Evolutionary conservation across 1,139 yeast species (phyloP).

Genomic region (Kazachstania sp.): DNA sequence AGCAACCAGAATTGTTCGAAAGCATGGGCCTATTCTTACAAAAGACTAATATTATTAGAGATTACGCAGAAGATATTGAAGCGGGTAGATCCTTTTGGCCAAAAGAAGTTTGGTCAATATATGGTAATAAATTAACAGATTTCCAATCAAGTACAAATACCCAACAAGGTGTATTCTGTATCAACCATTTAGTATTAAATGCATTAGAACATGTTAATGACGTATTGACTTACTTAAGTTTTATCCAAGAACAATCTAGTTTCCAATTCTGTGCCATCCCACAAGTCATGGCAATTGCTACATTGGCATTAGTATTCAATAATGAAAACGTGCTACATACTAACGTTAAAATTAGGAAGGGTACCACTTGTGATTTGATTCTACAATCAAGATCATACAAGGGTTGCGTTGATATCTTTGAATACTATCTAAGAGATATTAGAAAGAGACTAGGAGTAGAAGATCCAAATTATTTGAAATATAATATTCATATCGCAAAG

Average conservation of each 20-base stretch:
- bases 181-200: slow-evolving; percentile 73
- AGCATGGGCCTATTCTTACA: slow-evolving; percentile 87
- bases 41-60: slow-evolving; percentile 83
- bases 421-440: slow-evolving; percentile 61
- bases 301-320: slow-evolving; percentile 76
- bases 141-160: slow-evolving; percentile 44
- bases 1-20: slow-evolving; percentile 42
- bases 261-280: slow-evolving; percentile 96
- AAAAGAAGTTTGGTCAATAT: slow-evolving; percentile 79
- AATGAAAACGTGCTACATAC: slow-evolving; percentile 63
- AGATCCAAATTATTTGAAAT: slow-evolving; percentile 80
- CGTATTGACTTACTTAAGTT: slow-evolving; percentile 65
- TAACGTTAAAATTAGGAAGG: slow-evolving; percentile 85
- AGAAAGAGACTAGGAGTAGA: slow-evolving; percentile 69
- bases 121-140: slow-evolving; percentile 54
- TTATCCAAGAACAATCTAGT: slow-evolving; percentile 70
- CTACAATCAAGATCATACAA: slow-evolving; percentile 64
- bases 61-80: slow-evolving; percentile 81
- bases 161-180: slow-evolving; percentile 59
- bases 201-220: slow-evolving; percentile 73
- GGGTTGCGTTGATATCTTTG: slow-evolving; percentile 69
- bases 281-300: slow-evolving; percentile 97
- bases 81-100: slow-evolving; percentile 98
- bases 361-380: slow-evolving; percentile 76
- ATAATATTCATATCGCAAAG: slow-evolving; percentile 81